Conservation (phyloP, 306 rosid genomes). For the Malus domestica region DNA sequence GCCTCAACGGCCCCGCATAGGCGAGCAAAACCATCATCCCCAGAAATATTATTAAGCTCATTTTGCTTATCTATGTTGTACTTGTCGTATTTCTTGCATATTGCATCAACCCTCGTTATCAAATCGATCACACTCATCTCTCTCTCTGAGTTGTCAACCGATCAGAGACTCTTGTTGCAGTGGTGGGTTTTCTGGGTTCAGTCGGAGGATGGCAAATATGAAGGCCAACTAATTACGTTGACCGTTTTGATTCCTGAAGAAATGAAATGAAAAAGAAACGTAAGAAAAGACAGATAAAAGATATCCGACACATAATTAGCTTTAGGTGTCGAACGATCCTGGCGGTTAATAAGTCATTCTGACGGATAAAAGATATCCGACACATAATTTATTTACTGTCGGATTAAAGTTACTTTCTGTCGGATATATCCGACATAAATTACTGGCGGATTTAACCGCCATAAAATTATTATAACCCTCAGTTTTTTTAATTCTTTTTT, state of each 20-base stretch:
- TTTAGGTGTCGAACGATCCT: too few species aligned
- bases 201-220: not conserved
- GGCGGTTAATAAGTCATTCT: too few species aligned
- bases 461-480: too few species aligned
- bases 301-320: too few species aligned
- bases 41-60: constrained; percentile 3
- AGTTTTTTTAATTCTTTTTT: too few species aligned
- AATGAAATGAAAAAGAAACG: not conserved
- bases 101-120: constrained; percentile 25
- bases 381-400: too few species aligned
- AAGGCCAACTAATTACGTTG: not conserved
- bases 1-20: constrained; percentile 16
- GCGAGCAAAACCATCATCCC: constrained; percentile 27
- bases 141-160: not conserved
- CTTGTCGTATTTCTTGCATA: constrained; percentile 32
- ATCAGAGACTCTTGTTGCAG: not conserved
- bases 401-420: too few species aligned
- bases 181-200: not conserved
- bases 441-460: too few species aligned
- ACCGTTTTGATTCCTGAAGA: not conserved
- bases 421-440: too few species aligned
- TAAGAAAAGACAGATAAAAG: not conserved
- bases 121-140: constrained; percentile 21
- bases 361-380: too few species aligned
- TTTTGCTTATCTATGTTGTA: constrained; percentile 28